Evolutionary conservation across 2,329 filamentous ascomycete genomes (phyloP).

Genomic region (Epichloe sylvatica): DNA sequence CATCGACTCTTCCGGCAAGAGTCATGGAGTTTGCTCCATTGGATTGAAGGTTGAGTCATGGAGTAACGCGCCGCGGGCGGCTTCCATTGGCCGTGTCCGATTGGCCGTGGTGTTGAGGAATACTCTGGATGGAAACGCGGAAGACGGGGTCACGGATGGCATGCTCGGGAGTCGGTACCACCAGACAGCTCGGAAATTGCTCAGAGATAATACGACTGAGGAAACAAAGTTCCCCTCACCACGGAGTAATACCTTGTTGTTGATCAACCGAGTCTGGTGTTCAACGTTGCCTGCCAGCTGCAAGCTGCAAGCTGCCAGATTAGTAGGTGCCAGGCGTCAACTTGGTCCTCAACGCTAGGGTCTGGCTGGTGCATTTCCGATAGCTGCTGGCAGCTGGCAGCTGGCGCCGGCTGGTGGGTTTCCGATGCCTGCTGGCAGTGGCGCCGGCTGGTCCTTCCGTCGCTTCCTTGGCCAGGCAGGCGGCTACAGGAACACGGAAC

Average conservation of each 20-base stretch:
- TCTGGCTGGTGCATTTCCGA: not conserved
- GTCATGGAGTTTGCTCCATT: no score
- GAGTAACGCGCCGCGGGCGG: no score
- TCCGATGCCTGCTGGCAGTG: not conserved
- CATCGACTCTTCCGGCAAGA: no score
- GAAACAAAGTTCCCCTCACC: no score
- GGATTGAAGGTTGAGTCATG: no score
- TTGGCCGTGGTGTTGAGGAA: not conserved
- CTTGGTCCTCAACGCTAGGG: not conserved
- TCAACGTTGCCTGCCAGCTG: not conserved
- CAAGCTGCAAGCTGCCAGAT: not conserved
- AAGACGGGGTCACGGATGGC: not conserved
- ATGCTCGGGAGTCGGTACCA: not conserved
- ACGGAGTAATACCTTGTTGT: not conserved
- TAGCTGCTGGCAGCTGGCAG: not conserved
- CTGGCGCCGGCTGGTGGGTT: not conserved
- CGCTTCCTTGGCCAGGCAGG: no score
- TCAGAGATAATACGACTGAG: not conserved
- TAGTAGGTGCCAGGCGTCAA: not conserved
- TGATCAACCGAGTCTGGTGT: no score
- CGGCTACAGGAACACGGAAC: no score
- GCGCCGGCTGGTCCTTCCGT: not conserved
- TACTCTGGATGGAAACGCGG: no score
- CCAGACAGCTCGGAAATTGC: not conserved
- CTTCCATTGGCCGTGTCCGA: not conserved